phyloP scores from a whole-genome alignment of 768 basidiomycete genomes.

The Coprinopsis strossmayeri region DNA sequence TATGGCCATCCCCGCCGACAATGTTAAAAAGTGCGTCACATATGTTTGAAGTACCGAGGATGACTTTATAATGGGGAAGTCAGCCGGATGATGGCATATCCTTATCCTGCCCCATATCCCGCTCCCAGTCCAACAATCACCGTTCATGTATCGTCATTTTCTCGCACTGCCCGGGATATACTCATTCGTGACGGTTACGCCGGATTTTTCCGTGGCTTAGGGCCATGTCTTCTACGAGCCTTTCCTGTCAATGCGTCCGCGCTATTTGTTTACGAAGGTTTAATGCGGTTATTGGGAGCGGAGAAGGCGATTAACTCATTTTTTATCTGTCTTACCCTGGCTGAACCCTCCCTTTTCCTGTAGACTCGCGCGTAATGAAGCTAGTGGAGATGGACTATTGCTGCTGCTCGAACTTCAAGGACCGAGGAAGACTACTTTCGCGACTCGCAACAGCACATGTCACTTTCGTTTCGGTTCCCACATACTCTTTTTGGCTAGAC shows the following conservation, averaged over 20 bases:
- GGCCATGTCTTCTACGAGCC: conserved; percentile 62
- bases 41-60: conserved; percentile 5
- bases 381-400: too few species aligned
- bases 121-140: conserved; percentile 19
- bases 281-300: conserved; percentile 58
- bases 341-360: conserved; percentile 12
- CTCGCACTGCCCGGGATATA: conserved; percentile 45
- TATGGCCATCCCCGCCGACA: conserved; percentile 70
- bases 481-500: conserved; percentile 7
- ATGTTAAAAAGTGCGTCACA: conserved; percentile 66
- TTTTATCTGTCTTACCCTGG: conserved; percentile 7
- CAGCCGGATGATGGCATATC: conserved; percentile 63
- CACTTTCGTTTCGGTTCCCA: neutral
- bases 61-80: conserved; percentile 7
- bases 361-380: conserved; percentile 45
- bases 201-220: conserved; percentile 63
- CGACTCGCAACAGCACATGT: too few species aligned
- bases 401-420: too few species aligned
- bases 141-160: conserved; percentile 38
- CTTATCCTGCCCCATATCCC: conserved; percentile 39
- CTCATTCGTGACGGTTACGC: conserved; percentile 42
- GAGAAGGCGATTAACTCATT: conserved; percentile 42
- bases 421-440: too few species aligned
- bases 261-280: conserved; percentile 71
- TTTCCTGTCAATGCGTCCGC: conserved; percentile 79